Conservation (phyloP, 306 rosid species). For the Cucurbita pepo region DNA sequence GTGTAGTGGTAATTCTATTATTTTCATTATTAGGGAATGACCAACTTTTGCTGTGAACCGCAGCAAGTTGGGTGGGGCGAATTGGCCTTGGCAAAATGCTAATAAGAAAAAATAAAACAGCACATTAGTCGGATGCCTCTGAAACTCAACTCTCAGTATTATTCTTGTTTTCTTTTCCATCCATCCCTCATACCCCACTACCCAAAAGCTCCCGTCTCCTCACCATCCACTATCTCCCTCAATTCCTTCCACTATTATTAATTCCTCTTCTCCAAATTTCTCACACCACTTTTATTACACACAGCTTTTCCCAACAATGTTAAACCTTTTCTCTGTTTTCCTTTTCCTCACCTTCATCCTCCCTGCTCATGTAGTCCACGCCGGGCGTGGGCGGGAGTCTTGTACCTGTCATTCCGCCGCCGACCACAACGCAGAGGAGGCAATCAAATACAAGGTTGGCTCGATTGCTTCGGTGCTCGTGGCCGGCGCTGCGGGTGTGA, state of each 20-base stretch:
- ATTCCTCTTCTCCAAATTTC: neutral
- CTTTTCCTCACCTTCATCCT: neutral
- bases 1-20: neutral
- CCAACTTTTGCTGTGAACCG: slow-evolving; percentile 1
- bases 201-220: neutral
- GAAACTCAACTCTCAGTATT: neutral
- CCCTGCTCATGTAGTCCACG: slow-evolving; percentile 14
- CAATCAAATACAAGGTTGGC: slow-evolving; percentile 33
- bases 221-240: neutral
- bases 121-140: neutral
- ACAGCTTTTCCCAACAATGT: slow-evolving; percentile 3
- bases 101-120: neutral
- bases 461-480: slow-evolving; percentile 49
- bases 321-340: slow-evolving; percentile 2
- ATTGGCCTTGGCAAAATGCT: neutral
- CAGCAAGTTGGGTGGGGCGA: neutral
- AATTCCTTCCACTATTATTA: neutral
- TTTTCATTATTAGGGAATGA: neutral
- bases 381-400: neutral
- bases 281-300: neutral
- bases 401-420: slow-evolving; percentile 18
- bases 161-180: neutral
- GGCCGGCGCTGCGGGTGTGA: slow-evolving; percentile 53
- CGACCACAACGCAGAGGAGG: slow-evolving; percentile 6
- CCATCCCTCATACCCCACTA: slow-evolving; percentile 1